Percentiles rank a stretch among this genome's conserved stretches.
phyloP scores from a whole-genome alignment of 805 yeast genomes.

The Wickerhamiella occidentalis region DNA sequence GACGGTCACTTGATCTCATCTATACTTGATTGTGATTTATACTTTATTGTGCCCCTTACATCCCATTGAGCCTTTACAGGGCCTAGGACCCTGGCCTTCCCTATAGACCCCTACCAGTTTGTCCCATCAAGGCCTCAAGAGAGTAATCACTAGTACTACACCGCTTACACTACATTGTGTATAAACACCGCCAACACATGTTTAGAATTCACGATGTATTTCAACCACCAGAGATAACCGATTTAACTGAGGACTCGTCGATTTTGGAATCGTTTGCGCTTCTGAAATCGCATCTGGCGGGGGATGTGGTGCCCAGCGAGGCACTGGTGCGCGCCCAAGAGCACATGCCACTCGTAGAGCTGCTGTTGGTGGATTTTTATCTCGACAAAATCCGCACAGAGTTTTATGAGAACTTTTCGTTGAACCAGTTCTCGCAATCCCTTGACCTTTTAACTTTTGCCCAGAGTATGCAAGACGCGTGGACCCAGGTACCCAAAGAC shows the following conservation, averaged over 20 bases:
- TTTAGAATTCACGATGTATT: slow-evolving; percentile 11
- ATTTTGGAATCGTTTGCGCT: background rate
- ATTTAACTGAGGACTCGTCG: slow-evolving; percentile 1
- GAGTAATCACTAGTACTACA: too few species aligned
- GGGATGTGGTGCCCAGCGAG: slow-evolving; percentile 1
- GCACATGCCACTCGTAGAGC: slow-evolving; percentile 1
- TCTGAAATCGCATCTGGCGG: background rate
- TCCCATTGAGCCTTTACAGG: too few species aligned
- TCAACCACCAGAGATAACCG: slow-evolving; percentile 2
- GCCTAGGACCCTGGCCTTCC: too few species aligned
- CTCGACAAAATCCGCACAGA: slow-evolving; percentile 7
- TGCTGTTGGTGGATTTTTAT: slow-evolving; percentile 3
- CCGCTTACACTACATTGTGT: background rate
- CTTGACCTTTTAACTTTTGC: background rate
- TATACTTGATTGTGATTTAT: too few species aligned
- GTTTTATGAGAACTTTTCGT: background rate
- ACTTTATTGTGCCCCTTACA: too few species aligned
- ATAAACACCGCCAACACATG: background rate
- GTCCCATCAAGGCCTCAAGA: too few species aligned
- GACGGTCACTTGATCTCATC: too few species aligned
- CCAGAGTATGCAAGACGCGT: background rate
- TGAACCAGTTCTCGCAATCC: background rate
- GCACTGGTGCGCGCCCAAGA: slow-evolving; percentile 5
- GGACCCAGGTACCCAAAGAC: background rate
- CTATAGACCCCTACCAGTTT: background rate